These are phyloP conservation scores for Starmerella bombi DNA, from an alignment of 805 yeast genomes.

Conservation along the genomic window DNA sequence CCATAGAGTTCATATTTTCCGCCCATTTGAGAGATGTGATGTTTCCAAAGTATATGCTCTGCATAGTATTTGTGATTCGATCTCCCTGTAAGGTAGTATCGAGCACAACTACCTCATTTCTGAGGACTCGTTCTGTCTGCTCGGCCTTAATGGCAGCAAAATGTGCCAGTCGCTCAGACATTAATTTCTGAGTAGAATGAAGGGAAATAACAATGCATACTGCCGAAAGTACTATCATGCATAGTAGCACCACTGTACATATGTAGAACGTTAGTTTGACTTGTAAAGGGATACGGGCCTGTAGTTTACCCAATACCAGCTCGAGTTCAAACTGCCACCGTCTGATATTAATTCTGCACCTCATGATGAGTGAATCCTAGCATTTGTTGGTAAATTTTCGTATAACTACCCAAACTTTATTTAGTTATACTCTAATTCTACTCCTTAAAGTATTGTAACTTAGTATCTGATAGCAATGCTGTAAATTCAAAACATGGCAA, in stretches of 20 bases:
- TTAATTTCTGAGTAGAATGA: slow-evolving; percentile 11
- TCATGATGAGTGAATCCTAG: too few species aligned
- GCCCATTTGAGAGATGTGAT: slow-evolving; percentile 11
- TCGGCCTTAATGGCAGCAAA: slow-evolving; percentile 17
- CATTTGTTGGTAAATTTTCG: too few species aligned
- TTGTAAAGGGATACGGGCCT: slow-evolving; percentile 16
- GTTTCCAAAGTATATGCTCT: slow-evolving; percentile 8
- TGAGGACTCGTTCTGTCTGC: slow-evolving; percentile 11
- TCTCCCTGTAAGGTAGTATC: slow-evolving; percentile 6
- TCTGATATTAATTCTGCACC: too few species aligned
- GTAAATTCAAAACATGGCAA: too few species aligned
- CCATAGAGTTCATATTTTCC: slow-evolving; percentile 1
- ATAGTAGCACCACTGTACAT: slow-evolving; percentile 12
- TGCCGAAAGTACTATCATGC: slow-evolving; percentile 13
- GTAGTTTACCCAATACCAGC: background rate
- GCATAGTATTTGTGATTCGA: slow-evolving; percentile 7
- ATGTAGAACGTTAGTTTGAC: slow-evolving; percentile 18
- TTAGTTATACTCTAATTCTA: too few species aligned
- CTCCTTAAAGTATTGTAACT: too few species aligned
- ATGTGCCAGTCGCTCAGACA: slow-evolving; percentile 15
- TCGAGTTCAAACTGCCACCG: slow-evolving; percentile 5
- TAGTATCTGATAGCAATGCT: too few species aligned
- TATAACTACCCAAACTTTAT: too few species aligned
- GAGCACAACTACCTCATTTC: slow-evolving; percentile 7
- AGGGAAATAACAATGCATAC: slow-evolving; percentile 12